Percentiles rank a stretch among this genome's conserved stretches.
phyloP scores from a whole-genome alignment of 169 alveolate genomes.

The Toxoplasma gondii region DNA sequence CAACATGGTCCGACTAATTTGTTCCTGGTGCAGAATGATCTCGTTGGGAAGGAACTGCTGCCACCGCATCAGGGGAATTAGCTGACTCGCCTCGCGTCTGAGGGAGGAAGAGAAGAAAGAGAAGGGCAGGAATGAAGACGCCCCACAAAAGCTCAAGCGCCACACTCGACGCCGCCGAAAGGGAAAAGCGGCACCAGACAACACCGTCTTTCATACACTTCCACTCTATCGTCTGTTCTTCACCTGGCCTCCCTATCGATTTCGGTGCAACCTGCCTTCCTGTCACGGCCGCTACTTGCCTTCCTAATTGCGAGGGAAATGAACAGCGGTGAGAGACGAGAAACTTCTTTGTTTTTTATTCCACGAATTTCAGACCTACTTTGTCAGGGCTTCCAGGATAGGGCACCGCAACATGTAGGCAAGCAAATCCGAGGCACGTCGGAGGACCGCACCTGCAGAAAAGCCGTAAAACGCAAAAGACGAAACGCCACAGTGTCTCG shows the following conservation, averaged over 20 bases:
- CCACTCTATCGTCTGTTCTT: not conserved
- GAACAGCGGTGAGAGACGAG: no score
- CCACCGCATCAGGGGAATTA: slow-evolving; percentile 52
- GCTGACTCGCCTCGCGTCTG: slow-evolving; percentile 53
- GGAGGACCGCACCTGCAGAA: slow-evolving; percentile 45
- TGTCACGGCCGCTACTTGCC: not conserved
- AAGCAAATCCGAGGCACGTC: slow-evolving; percentile 48
- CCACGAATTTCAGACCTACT: not conserved
- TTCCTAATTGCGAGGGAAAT: no score
- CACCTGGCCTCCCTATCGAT: not conserved
- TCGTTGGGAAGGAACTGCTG: slow-evolving; percentile 57
- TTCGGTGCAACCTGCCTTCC: not conserved
- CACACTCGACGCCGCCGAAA: not conserved
- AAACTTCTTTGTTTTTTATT: no score
- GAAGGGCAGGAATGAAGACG: not conserved
- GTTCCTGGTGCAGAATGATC: slow-evolving; percentile 37
- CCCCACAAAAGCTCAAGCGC: not conserved
- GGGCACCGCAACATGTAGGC: slow-evolving; percentile 44
- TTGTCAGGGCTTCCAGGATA: slow-evolving; percentile 49
- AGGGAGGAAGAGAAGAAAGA: not conserved
- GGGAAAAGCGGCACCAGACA: not conserved
- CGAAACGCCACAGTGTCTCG: not conserved
- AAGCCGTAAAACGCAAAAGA: not conserved
- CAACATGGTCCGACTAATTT: slow-evolving; percentile 33
- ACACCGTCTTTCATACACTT: not conserved